Evolutionary conservation across 2,329 filamentous ascomycete genomes (phyloP).

Genomic region (Neophaeococcomyces mojaviensis): DNA sequence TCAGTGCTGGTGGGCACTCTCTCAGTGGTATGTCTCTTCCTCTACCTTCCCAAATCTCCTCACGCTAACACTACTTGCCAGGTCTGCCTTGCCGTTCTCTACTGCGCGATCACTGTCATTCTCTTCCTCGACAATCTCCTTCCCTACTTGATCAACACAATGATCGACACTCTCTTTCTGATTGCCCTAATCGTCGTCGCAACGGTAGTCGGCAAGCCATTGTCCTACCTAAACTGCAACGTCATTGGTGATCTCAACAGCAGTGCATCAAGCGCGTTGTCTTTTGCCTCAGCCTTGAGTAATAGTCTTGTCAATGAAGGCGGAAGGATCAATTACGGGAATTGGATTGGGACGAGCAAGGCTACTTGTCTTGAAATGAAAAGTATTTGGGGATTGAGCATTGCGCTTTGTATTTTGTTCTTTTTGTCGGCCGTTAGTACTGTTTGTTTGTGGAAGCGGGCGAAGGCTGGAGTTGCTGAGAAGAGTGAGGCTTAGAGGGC

Average conservation of each 20-base stretch:
- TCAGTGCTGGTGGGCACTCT: slow-evolving; percentile 70
- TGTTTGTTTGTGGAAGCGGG: slow-evolving; percentile 55
- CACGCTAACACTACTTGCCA: slow-evolving; percentile 31
- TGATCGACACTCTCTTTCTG: slow-evolving; percentile 60
- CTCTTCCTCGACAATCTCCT: slow-evolving; percentile 71
- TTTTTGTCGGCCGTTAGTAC: slow-evolving; percentile 54
- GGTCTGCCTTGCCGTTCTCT: slow-evolving; percentile 72
- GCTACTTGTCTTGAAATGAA: slow-evolving; percentile 76
- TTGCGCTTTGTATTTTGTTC: slow-evolving; percentile 67
- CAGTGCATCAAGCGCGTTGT: slow-evolving; percentile 43
- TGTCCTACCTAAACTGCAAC: slow-evolving; percentile 69
- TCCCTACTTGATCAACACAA: slow-evolving; percentile 62
- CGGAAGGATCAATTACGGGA: slow-evolving; percentile 42
- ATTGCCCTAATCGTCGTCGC: slow-evolving; percentile 72
- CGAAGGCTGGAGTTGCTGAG: slow-evolving; percentile 42
- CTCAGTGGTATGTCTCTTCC: slow-evolving; percentile 70
- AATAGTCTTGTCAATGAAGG: slow-evolving; percentile 45
- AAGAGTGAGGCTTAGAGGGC: slow-evolving; percentile 40
- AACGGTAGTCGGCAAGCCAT: slow-evolving; percentile 68
- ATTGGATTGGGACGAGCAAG: slow-evolving; percentile 54
- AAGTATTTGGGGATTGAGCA: slow-evolving; percentile 77
- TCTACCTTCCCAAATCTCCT: too few species aligned
- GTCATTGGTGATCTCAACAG: slow-evolving; percentile 42
- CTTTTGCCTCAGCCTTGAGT: slow-evolving; percentile 47
- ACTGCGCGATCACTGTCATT: slow-evolving; percentile 71